Evolutionary conservation across 2,329 filamentous ascomycete species (phyloP).

Genomic region (Penicillium sp.): DNA sequence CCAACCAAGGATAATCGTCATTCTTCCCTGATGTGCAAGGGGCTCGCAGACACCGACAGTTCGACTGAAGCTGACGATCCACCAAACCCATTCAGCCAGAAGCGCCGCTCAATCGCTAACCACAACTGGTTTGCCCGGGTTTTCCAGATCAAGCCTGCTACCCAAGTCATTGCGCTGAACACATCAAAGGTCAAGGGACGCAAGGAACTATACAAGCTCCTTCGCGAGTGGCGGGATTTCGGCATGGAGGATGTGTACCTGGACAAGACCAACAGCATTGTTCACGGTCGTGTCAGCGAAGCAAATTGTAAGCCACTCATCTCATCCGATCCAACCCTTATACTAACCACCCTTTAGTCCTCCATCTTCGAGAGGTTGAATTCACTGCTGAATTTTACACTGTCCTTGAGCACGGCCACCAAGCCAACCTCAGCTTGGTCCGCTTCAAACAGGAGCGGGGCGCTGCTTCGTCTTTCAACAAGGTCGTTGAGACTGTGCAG

Average conservation of each 20-base stretch:
- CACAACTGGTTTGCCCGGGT: slow-evolving; percentile 88
- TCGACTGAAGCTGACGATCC: slow-evolving; percentile 19
- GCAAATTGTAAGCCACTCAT: slow-evolving; percentile 68
- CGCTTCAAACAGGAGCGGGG: slow-evolving; percentile 87
- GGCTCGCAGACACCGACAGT: slow-evolving; percentile 17
- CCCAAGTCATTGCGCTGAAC: slow-evolving; percentile 70
- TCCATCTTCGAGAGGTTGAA: slow-evolving; percentile 81
- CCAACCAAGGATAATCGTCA: slow-evolving; percentile 9
- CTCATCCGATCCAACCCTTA: neutral
- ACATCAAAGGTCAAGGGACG: slow-evolving; percentile 71
- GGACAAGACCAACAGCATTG: slow-evolving; percentile 74
- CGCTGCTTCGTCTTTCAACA: slow-evolving; percentile 85
- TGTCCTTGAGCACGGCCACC: slow-evolving; percentile 79
- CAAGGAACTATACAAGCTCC: slow-evolving; percentile 71
- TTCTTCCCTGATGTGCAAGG: slow-evolving; percentile 15
- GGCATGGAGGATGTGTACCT: slow-evolving; percentile 78
- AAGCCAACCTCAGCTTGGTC: slow-evolving; percentile 73
- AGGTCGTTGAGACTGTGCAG: slow-evolving; percentile 74
- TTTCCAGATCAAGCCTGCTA: slow-evolving; percentile 84
- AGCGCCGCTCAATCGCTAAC: slow-evolving; percentile 33
- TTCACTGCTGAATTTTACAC: slow-evolving; percentile 87
- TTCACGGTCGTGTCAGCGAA: slow-evolving; percentile 74
- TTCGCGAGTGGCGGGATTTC: slow-evolving; percentile 77
- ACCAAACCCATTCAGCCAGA: slow-evolving; percentile 14
- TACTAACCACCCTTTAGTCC: slow-evolving; percentile 52